These are phyloP conservation scores for Pythium plurisporium DNA, from an alignment of 352 stramenopile genomes.

Conservation along the genomic window DNA sequence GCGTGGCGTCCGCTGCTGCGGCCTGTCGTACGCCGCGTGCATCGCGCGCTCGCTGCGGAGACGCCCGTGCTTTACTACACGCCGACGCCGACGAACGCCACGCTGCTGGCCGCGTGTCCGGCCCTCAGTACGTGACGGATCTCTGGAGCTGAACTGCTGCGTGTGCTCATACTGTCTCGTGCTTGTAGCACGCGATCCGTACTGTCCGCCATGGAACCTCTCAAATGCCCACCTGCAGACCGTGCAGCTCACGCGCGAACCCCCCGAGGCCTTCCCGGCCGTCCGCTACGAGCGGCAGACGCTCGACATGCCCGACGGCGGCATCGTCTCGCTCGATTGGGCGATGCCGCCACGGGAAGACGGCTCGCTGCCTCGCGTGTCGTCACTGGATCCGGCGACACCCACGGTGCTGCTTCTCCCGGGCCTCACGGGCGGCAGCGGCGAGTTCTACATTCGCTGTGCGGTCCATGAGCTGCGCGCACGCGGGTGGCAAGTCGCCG, in stretches of 20 bases:
- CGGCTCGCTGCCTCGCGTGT: slow-evolving; percentile 15
- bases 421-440: slow-evolving; percentile 52
- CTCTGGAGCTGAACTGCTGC: too few species aligned
- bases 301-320: slow-evolving; percentile 57
- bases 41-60: slow-evolving; percentile 35
- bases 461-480: slow-evolving; percentile 32
- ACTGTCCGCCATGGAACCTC: slow-evolving; percentile 54
- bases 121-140: slow-evolving; percentile 37
- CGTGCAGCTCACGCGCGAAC: slow-evolving; percentile 37
- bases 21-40: slow-evolving; percentile 12
- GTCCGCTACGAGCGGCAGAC: slow-evolving; percentile 55
- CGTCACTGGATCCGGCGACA: slow-evolving; percentile 26
- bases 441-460: slow-evolving; percentile 67
- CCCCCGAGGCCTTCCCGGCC: slow-evolving; percentile 24
- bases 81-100: slow-evolving; percentile 30
- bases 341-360: slow-evolving; percentile 30
- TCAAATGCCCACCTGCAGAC: slow-evolving; percentile 67
- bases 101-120: slow-evolving; percentile 31
- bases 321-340: slow-evolving; percentile 73
- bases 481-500: slow-evolving; percentile 62
- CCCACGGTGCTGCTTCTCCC: slow-evolving; percentile 53
- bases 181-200: slow-evolving; percentile 34
- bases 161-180: too few species aligned
- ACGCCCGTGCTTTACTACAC: slow-evolving; percentile 41
- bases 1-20: slow-evolving; percentile 15